Percentiles rank a stretch among this genome's conserved stretches.
phyloP scores from a whole-genome alignment of 495 filamentous ascomycete species.

The Cudoniella acicularis region DNA sequence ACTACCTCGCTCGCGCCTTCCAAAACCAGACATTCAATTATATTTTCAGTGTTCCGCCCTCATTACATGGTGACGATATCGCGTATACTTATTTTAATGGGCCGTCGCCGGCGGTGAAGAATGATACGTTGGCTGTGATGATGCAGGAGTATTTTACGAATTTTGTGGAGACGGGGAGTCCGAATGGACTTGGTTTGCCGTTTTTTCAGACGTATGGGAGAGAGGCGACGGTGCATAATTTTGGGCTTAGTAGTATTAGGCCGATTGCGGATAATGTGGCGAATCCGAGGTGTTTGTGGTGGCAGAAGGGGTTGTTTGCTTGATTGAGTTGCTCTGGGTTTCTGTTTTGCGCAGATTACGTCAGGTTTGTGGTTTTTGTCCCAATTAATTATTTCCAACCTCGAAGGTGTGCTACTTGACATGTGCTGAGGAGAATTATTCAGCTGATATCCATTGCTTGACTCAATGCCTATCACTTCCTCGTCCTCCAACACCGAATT shows the following conservation, averaged over 20 bases:
- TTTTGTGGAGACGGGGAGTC: conserved; percentile 42
- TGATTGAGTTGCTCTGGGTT: not conserved
- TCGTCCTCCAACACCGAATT: no score
- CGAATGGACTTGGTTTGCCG: conserved; percentile 21
- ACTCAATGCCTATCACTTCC: no score
- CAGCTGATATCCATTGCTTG: no score
- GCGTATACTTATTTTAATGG: conserved; percentile 56
- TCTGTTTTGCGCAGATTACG: not conserved
- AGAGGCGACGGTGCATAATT: conserved; percentile 9
- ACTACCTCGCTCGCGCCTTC: conserved; percentile 31
- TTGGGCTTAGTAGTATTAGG: conserved; percentile 12
- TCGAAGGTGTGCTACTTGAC: no score
- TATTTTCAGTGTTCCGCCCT: conserved; percentile 58
- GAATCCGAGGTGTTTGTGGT: conserved; percentile 36
- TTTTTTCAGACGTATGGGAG: conserved; percentile 18
- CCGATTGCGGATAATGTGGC: conserved; percentile 18
- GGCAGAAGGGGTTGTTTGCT: conserved; percentile 39
- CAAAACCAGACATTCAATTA: conserved; percentile 47
- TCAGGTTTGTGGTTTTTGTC: not conserved
- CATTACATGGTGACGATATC: conserved; percentile 48
- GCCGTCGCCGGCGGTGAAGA: conserved; percentile 3
- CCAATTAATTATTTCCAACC: not conserved
- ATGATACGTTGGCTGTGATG: conserved; percentile 35
- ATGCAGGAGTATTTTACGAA: conserved; percentile 59
- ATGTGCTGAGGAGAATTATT: no score